Base-by-base conservation (phyloP, 1,284 basidiomycete species). In the Apiotrichum sp. region DNA sequence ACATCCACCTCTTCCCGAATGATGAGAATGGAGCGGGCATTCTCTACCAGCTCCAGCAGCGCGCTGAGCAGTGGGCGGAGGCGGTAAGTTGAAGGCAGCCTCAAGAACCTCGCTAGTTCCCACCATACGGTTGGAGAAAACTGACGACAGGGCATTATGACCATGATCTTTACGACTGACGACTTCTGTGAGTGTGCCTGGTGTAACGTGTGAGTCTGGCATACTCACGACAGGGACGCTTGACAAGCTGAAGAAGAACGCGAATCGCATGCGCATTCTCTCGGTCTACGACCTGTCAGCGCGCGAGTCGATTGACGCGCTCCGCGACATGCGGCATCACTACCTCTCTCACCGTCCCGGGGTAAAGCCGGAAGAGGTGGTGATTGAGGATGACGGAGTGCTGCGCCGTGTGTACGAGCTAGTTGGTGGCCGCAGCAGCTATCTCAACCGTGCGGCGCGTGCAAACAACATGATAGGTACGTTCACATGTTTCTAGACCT, bases 41-140 rank as follows among this genome's bases (percentile, higher is more conserved):
- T 72, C 76, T 93, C 8, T 77, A 90, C 60, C 88, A 90, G 68
- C 79, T 92, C 14, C 90, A 92, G 69, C 88, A 89, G 67, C 81
- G 84, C 47, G 89, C 88, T 4, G 89, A 92, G 70, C 77, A 84
- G 9, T 93, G 90, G 89, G 84, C 87, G 2, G 86, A 86, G 84
- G 85, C 73, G 80, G 88, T 87, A 64, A 63, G 82, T 74, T 48
- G n/a, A 35, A 43, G 14, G 14, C 47, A 41, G 36, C 45, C 59
- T 13, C 16, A 33, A 22, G 22, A 22, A 22, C 22, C 22, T 22
- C 22, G 22, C 22, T 22, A 22, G 29, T 41, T 49, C 46, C 55
- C 36, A 58, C 60, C 57, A 8, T 11, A 11, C 13, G 22, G 22
- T 22, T 22, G 22, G 22, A 22, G 22, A 22, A 22, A 33, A 35